phyloP scores from a whole-genome alignment of 306 rosid genomes.

The Cucurbita moschata region DNA sequence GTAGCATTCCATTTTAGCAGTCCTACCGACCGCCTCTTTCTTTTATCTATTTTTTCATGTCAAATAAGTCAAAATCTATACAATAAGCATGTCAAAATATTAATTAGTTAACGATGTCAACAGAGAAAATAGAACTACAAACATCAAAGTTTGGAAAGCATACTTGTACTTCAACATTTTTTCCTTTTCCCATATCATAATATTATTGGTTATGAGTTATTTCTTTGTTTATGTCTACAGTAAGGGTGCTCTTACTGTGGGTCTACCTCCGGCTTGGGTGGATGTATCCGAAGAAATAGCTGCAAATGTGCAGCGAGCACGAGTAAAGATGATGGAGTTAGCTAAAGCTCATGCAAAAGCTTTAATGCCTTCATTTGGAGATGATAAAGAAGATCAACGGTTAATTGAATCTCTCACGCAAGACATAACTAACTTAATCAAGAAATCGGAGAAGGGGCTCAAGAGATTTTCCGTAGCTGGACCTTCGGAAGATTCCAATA shows the following conservation, averaged over 20 bases:
- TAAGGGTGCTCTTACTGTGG: conserved; percentile 57
- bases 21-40: background rate
- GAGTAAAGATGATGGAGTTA: conserved; percentile 65
- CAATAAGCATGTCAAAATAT: background rate
- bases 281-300: conserved; percentile 94
- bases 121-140: background rate
- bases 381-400: conserved; percentile 80
- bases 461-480: conserved; percentile 69
- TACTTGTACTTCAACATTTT: background rate
- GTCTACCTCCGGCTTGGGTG: conserved; percentile 97
- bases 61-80: background rate
- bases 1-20: background rate
- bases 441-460: conserved; percentile 66
- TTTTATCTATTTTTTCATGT: background rate
- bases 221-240: conserved; percentile 26
- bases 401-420: conserved; percentile 71
- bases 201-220: background rate
- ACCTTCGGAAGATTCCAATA: conserved; percentile 86
- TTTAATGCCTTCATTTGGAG: conserved; percentile 92
- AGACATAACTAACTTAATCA: conserved; percentile 69
- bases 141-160: background rate
- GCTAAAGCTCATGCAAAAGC: conserved; percentile 89
- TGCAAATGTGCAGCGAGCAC: conserved; percentile 68
- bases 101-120: background rate
- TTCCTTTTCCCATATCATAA: background rate